Evolutionary conservation across 2,329 filamentous ascomycete species (phyloP).

Genomic region (Aaosphaeria pasadenensis): DNA sequence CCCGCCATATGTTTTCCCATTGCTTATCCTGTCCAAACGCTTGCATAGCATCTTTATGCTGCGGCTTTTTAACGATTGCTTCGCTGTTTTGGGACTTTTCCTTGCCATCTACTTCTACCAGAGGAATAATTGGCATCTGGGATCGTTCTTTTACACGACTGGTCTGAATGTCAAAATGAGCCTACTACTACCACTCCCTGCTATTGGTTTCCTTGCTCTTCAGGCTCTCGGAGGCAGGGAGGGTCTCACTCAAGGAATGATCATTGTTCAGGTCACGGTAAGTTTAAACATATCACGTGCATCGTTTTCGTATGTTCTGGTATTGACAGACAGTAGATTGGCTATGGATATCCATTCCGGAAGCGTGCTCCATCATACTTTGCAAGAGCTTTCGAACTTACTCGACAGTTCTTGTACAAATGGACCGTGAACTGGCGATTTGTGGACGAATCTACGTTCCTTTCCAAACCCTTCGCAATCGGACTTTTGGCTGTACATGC

Average conservation of each 20-base stretch:
- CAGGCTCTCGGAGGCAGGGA: slow-evolving; percentile 66
- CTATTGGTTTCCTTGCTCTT: slow-evolving; percentile 72
- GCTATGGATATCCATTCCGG: slow-evolving; percentile 65
- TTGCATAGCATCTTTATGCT: slow-evolving; percentile 92
- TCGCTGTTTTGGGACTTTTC: slow-evolving; percentile 82
- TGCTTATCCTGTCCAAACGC: slow-evolving; percentile 85
- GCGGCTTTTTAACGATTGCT: slow-evolving; percentile 92
- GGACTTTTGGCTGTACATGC: slow-evolving; percentile 65
- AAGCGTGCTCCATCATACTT: slow-evolving; percentile 70
- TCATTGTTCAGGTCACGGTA: slow-evolving; percentile 78
- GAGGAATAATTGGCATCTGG: slow-evolving; percentile 68
- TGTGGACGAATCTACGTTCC: slow-evolving; percentile 77
- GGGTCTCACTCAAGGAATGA: slow-evolving; percentile 64
- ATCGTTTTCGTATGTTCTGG: neutral
- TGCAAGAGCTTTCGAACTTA: slow-evolving; percentile 83
- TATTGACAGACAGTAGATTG: slow-evolving; percentile 39
- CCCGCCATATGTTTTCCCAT: slow-evolving; percentile 81
- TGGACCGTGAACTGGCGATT: slow-evolving; percentile 99
- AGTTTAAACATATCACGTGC: slow-evolving; percentile 18
- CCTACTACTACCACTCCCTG: slow-evolving; percentile 76
- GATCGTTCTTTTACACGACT: slow-evolving; percentile 68
- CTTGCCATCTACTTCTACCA: slow-evolving; percentile 76
- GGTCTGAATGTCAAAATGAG: slow-evolving; percentile 97
- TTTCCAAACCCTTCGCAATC: slow-evolving; percentile 67
- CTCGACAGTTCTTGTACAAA: slow-evolving; percentile 87